Evolutionary conservation across 2,329 filamentous ascomycete species (phyloP).

Genomic region (Orbilia oligospora): DNA sequence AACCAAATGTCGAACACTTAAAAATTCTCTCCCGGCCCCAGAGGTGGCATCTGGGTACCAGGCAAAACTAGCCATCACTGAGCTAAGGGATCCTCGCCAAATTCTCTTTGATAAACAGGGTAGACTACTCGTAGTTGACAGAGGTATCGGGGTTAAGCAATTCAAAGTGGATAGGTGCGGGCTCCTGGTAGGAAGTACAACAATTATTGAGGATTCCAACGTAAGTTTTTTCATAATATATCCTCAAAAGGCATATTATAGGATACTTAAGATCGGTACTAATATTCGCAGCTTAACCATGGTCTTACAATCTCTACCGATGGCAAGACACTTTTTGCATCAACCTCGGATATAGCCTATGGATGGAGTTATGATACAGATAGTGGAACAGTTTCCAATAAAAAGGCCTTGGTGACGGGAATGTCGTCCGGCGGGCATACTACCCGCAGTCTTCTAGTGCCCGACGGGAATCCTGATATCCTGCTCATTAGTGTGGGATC

Average conservation of each 20-base stretch:
- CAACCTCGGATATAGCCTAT: slow-evolving; percentile 27
- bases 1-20: slow-evolving; percentile 20
- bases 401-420: slow-evolving; percentile 72
- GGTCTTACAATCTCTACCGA: slow-evolving; percentile 72
- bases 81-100: slow-evolving; percentile 68
- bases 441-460: slow-evolving; percentile 77
- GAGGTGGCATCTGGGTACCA: slow-evolving; percentile 67
- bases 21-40: slow-evolving; percentile 24
- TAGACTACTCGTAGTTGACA: slow-evolving; percentile 70
- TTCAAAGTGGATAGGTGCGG: slow-evolving; percentile 67
- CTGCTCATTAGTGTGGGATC: slow-evolving; percentile 78
- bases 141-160: slow-evolving; percentile 68
- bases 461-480: slow-evolving; percentile 70
- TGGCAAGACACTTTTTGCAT: slow-evolving; percentile 67
- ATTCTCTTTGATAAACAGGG: slow-evolving; percentile 70
- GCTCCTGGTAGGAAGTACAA: slow-evolving; percentile 13
- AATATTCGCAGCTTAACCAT: slow-evolving; percentile 71
- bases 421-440: slow-evolving; percentile 75
- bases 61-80: slow-evolving; percentile 68
- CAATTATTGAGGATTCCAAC: slow-evolving; percentile 22
- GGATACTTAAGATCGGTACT: not conserved
- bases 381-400: slow-evolving; percentile 69
- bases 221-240: slow-evolving; percentile 12
- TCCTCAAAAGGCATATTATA: not conserved
- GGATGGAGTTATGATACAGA: slow-evolving; percentile 62